phyloP scores from a whole-genome alignment of 805 yeast species.

The Starmera quercuum region DNA sequence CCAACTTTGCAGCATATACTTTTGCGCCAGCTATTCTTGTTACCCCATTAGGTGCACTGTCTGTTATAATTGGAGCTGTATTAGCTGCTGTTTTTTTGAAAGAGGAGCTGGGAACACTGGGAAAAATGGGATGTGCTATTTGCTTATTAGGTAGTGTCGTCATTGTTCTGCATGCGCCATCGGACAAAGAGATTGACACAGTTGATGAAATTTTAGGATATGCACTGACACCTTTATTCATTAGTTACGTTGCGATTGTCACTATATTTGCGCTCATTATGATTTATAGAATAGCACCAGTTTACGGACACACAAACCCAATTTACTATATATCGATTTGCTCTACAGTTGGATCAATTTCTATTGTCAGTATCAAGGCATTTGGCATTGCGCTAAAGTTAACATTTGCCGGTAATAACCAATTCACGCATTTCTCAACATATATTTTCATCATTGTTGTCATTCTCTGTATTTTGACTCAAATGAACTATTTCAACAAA shows the following conservation, averaged over 20 bases:
- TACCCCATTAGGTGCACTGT: constrained; percentile 85
- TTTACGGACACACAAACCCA: constrained; percentile 72
- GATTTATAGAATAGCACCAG: constrained; percentile 80
- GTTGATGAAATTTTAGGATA: constrained; percentile 81
- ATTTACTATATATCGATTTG: constrained; percentile 87
- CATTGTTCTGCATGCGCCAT: constrained; percentile 87
- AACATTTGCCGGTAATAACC: constrained; percentile 79
- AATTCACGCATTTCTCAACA: constrained; percentile 78
- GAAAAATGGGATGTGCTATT: constrained; percentile 89
- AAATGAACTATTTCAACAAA: constrained; percentile 90
- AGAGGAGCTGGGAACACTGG: constrained; percentile 82
- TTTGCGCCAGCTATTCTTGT: constrained; percentile 92
- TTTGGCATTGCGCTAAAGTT: constrained; percentile 87
- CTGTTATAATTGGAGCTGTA: constrained; percentile 88
- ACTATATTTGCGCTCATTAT: constrained; percentile 61
- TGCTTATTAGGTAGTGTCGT: constrained; percentile 84
- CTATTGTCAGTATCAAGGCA: constrained; percentile 89
- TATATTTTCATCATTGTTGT: constrained; percentile 76
- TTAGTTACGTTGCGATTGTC: constrained; percentile 59
- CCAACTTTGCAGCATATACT: constrained; percentile 91
- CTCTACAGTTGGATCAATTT: constrained; percentile 82
- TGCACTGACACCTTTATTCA: constrained; percentile 72
- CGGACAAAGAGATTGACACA: constrained; percentile 83
- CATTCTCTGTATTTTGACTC: constrained; percentile 74
- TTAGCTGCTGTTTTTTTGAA: constrained; percentile 77